Evolutionary conservation across 1,284 basidiomycete genomes (phyloP).

Genomic region (Dichomitus squalens): DNA sequence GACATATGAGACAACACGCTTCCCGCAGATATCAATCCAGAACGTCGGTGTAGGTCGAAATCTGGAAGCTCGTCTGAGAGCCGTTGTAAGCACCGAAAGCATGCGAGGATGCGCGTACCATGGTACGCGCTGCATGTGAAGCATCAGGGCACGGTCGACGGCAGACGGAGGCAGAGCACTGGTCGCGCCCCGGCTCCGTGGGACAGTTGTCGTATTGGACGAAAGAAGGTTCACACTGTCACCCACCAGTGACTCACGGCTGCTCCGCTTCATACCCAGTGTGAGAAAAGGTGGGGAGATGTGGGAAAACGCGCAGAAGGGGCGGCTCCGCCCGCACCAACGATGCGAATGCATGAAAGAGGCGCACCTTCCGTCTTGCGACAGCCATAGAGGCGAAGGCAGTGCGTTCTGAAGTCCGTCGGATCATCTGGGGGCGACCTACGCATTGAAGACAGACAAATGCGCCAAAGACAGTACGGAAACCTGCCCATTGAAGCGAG

Average conservation of each 20-base stretch:
- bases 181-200: slow-evolving; percentile 12
- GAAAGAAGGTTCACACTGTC: slow-evolving; percentile 6
- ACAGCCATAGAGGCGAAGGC: too few relatives aligned
- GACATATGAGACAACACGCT: neutral
- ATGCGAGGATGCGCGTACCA: slow-evolving; percentile 1
- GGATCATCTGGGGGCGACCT: too few relatives aligned
- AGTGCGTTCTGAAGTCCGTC: too few relatives aligned
- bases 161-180: slow-evolving; percentile 1
- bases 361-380: too few relatives aligned
- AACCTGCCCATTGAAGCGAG: neutral
- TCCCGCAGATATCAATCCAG: neutral
- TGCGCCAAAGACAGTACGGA: too few relatives aligned
- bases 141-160: neutral
- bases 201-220: slow-evolving; percentile 1
- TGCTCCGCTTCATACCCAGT: slow-evolving; percentile 1
- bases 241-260: slow-evolving; percentile 1
- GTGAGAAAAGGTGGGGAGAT: slow-evolving; percentile 6
- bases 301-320: neutral
- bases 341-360: neutral
- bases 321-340: neutral
- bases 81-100: slow-evolving; percentile 12
- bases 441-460: too few relatives aligned
- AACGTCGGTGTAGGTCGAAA: neutral
- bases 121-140: neutral
- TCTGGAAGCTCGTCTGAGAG: neutral